Percentiles rank a stretch among this genome's conserved stretches.
Evolutionary conservation across 768 basidiomycete genomes (phyloP).

Genomic region (Artomyces pyxidatus): DNA sequence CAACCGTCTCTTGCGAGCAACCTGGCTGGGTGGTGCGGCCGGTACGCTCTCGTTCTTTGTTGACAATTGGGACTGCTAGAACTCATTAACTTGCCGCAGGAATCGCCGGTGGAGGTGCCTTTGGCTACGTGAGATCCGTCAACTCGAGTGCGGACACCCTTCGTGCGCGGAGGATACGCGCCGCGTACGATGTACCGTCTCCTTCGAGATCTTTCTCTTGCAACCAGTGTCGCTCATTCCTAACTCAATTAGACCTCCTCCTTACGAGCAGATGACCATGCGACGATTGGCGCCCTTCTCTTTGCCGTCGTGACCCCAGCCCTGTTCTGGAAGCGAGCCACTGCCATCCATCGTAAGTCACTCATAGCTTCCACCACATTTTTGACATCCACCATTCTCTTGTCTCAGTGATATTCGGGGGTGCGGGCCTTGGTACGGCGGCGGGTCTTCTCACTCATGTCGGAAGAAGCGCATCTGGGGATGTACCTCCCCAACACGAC

Average conservation of each 20-base stretch:
- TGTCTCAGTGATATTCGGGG: slow-evolving; percentile 57
- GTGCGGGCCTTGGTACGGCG: slow-evolving; percentile 58
- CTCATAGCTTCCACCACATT: no score
- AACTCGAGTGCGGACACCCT: slow-evolving; percentile 43
- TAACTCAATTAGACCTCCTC: slow-evolving; percentile 38
- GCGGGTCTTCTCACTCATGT: slow-evolving; percentile 54
- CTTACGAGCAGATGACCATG: slow-evolving; percentile 62
- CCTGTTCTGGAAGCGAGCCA: slow-evolving; percentile 64
- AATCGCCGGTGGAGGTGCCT: slow-evolving; percentile 40
- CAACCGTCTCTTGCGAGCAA: slow-evolving; percentile 60
- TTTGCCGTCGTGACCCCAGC: slow-evolving; percentile 59
- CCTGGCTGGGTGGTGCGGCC: slow-evolving; percentile 59
- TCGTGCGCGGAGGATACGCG: slow-evolving; percentile 39
- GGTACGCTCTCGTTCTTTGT: slow-evolving; percentile 31
- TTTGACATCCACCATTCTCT: no score
- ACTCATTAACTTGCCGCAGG: slow-evolving; percentile 26
- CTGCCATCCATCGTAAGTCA: slow-evolving; percentile 47
- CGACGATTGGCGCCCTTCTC: slow-evolving; percentile 64
- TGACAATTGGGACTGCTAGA: not conserved
- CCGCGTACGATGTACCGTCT: slow-evolving; percentile 50
- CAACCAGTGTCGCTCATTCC: slow-evolving; percentile 1
- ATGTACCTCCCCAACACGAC: slow-evolving; percentile 38
- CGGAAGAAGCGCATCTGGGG: slow-evolving; percentile 43
- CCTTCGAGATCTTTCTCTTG: not conserved
- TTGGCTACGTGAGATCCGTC: slow-evolving; percentile 54